These are phyloP conservation scores for Botrytis medusae DNA, from an alignment of 2,329 filamentous ascomycete species.

Conservation along the genomic window DNA sequence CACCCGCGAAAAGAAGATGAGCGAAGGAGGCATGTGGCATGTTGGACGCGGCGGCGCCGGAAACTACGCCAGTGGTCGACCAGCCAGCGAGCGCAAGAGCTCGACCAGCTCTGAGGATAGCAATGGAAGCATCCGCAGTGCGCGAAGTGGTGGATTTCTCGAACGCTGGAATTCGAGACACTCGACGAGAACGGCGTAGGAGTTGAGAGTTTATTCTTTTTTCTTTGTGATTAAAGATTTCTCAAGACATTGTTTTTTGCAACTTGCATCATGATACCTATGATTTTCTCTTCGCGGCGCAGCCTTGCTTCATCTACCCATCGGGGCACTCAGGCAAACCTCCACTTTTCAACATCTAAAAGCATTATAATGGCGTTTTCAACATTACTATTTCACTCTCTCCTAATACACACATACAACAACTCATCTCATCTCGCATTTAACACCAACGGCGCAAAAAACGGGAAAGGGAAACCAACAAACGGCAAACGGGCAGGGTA, in stretches of 20 bases:
- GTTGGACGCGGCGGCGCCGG: conserved; percentile 39
- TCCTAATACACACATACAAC: background rate
- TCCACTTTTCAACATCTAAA: background rate
- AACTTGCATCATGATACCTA: background rate
- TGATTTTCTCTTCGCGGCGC: background rate
- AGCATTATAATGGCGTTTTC: conserved; percentile 5
- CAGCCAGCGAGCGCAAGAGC: conserved; percentile 13
- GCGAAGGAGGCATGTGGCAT: conserved; percentile 33
- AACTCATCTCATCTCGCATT: background rate
- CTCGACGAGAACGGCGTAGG: background rate
- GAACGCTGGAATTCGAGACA: conserved; percentile 10
- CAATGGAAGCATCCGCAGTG: conserved; percentile 9
- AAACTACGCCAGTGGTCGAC: conserved; percentile 27
- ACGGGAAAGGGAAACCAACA: background rate
- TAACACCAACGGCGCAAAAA: conserved; percentile 3
- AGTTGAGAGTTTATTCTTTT: fast-evolving
- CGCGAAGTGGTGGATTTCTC: conserved; percentile 10
- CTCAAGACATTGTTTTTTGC: background rate
- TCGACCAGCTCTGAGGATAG: background rate
- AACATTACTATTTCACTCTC: background rate
- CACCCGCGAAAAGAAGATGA: conserved; percentile 35
- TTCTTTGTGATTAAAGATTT: background rate
- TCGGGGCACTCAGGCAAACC: background rate
- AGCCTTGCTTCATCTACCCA: background rate
- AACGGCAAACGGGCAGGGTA: background rate